A percentile compares a stretch with the other conserved stretches of the same genome.
phyloP scores from a whole-genome alignment of 352 stramenopile species.

The Thalassiosira allenii region DNA sequence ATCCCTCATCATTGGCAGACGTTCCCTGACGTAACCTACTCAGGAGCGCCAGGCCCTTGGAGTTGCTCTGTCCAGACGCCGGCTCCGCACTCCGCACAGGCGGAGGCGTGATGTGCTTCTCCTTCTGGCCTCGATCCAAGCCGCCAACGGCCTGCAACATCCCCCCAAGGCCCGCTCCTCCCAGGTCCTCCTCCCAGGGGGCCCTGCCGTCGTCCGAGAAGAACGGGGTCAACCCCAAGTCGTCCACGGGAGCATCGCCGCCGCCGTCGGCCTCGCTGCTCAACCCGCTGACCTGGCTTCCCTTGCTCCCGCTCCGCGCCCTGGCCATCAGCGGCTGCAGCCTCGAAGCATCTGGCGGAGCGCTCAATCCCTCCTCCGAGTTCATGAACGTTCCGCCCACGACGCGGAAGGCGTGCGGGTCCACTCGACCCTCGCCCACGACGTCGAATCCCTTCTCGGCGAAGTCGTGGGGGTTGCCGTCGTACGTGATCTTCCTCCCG shows the following conservation, averaged over 20 bases:
- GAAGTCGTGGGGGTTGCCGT: constrained; percentile 95
- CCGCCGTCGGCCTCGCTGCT: constrained; percentile 10
- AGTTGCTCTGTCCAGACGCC: constrained; percentile 32
- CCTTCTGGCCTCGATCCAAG: too few species aligned
- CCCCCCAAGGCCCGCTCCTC: constrained; percentile 16
- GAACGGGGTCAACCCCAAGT: constrained; percentile 67
- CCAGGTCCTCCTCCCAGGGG: constrained; percentile 76
- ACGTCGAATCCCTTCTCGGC: constrained; percentile 83
- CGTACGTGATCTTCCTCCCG: constrained; percentile 92
- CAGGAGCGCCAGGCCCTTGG: constrained; percentile 57
- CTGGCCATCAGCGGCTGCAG: constrained; percentile 70
- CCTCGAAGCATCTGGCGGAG: constrained; percentile 42
- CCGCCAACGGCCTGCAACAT: background rate
- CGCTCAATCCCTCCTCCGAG: constrained; percentile 24
- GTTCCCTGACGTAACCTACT: constrained; percentile 36
- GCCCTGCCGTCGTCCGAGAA: constrained; percentile 76
- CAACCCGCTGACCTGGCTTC: constrained; percentile 9
- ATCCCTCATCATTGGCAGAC: constrained; percentile 20
- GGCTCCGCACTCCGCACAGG: constrained; percentile 3
- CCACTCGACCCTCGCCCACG: constrained; percentile 27
- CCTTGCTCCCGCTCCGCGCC: constrained; percentile 10
- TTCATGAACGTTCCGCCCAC: constrained; percentile 86
- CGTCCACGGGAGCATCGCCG: constrained; percentile 35
- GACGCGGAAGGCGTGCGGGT: constrained; percentile 82
- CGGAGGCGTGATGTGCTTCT: constrained; percentile 8